Base-by-base conservation (phyloP, 116 monocot genomes). In the Posidonia oceanica region DNA sequence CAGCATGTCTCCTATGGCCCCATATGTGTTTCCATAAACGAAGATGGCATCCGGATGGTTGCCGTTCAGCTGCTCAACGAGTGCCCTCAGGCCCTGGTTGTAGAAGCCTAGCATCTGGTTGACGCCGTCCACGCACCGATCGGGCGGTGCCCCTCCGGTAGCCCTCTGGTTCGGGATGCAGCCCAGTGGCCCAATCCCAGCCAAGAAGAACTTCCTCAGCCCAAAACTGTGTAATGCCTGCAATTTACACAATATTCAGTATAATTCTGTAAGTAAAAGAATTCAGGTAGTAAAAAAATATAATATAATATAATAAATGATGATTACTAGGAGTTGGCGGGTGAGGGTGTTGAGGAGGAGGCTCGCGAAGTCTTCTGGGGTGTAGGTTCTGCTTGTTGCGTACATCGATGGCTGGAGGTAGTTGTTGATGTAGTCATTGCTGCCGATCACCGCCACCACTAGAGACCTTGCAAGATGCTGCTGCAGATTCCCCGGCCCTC, bases 361-460 rank as follows among this genome's bases (percentile, higher is more conserved):
- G 61, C 72, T 75, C 71, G 83, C 85, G 54, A 61, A 90, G 44
- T 85, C 69, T 57, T 83, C 59, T 0, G 94, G 71, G 14, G 16
- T 87, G 80, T 90, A 87, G 37, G 23, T 71, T 71, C 69, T 76
- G 63, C 85, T 81, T 3, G 87, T 70, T 14, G 71, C 15, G 63
- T 89, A 89, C 5, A 87, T 62, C 21, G 77, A 73, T 16, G 90
- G 87, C 4, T 83, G 64, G 59, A 87, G 74, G 59, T 94, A 90
- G 77, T 94, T 90, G 78, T 87, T 87, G 73, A 90, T 75, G 87
- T 94, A 90, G 83, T 94, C 85, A n/a, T 94, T 94, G 80, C 85
- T 85, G 29, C 90, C 94, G 2, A 94, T 72, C 13, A 82, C 72
- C 66, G 87, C 66, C 52, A 87, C 79, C 18, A 63, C 87, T 12